Conservation (phyloP, 306 rosid species). For the Cucumis cinereus region DNA sequence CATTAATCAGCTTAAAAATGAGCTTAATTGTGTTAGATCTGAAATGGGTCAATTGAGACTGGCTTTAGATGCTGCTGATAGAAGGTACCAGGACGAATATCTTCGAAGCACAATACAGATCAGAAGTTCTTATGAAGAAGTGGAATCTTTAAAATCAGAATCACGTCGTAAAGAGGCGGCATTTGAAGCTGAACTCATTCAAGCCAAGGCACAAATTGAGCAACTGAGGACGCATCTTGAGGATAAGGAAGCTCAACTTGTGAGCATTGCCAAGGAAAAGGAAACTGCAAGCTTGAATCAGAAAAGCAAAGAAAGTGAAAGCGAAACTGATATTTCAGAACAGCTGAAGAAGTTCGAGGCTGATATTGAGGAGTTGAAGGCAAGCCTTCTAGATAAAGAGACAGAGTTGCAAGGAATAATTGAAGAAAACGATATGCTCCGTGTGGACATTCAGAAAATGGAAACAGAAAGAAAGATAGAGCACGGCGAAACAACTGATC, state of each 20-base stretch:
- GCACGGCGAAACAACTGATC: conserved; percentile 29
- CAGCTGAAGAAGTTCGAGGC: conserved; percentile 39
- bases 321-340: conserved; percentile 22
- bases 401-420: conserved; percentile 42
- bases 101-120: conserved; percentile 71
- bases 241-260: conserved; percentile 49
- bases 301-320: conserved; percentile 18
- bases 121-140: conserved; percentile 52
- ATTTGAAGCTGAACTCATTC: conserved; percentile 34
- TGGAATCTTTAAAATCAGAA: conserved; percentile 50
- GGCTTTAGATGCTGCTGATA: conserved; percentile 58
- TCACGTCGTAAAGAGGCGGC: conserved; percentile 36
- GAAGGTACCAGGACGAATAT: conserved; percentile 76
- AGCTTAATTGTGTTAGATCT: conserved; percentile 39
- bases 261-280: conserved; percentile 28
- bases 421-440: conserved; percentile 46
- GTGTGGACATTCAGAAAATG: conserved; percentile 26
- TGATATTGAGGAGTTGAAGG: conserved; percentile 42
- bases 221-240: conserved; percentile 35
- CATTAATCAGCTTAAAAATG: conserved; percentile 36
- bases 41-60: conserved; percentile 50
- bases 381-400: conserved; percentile 42
- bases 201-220: conserved; percentile 40
- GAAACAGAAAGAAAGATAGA: conserved; percentile 32
- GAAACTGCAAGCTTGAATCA: conserved; percentile 19